A percentile compares a stretch with the other conserved stretches of the same genome.
Evolutionary conservation across 2,329 filamentous ascomycete species (phyloP).

Genomic region (Cercospora beticola): DNA sequence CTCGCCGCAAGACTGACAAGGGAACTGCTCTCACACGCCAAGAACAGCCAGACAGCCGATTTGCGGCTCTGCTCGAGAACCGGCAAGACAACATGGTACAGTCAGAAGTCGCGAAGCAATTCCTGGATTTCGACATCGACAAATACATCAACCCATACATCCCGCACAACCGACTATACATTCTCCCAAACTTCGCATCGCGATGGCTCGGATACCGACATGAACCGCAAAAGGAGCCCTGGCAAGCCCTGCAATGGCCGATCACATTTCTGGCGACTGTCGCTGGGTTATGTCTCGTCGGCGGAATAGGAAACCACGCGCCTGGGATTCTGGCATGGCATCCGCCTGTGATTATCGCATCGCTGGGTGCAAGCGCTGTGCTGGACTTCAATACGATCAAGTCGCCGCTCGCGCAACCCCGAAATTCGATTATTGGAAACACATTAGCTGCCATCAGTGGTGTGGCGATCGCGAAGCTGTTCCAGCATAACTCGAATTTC

Average conservation of each 20-base stretch:
- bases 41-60: not conserved
- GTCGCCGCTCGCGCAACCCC: slow-evolving; percentile 50
- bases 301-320: slow-evolving; percentile 45
- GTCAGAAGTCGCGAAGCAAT: slow-evolving; percentile 13
- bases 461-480: slow-evolving; percentile 48
- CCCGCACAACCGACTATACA: slow-evolving; percentile 63
- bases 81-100: not conserved
- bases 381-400: slow-evolving; percentile 50
- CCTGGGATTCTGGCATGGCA: slow-evolving; percentile 39
- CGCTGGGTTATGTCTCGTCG: slow-evolving; percentile 45
- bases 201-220: slow-evolving; percentile 59
- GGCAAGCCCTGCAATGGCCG: slow-evolving; percentile 43
- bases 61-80: not conserved
- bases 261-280: slow-evolving; percentile 48
- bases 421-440: slow-evolving; percentile 49
- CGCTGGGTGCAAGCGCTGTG: slow-evolving; percentile 48
- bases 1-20: not conserved
- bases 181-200: slow-evolving; percentile 64
- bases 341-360: slow-evolving; percentile 47
- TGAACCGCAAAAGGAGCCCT: slow-evolving; percentile 41
- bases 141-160: slow-evolving; percentile 69
- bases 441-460: slow-evolving; percentile 47
- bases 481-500: slow-evolving; percentile 42
- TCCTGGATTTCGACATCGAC: slow-evolving; percentile 70
- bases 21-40: not conserved